Base-by-base conservation (phyloP, 2,329 filamentous ascomycete species). In the Fusarium phyllophilum region DNA sequence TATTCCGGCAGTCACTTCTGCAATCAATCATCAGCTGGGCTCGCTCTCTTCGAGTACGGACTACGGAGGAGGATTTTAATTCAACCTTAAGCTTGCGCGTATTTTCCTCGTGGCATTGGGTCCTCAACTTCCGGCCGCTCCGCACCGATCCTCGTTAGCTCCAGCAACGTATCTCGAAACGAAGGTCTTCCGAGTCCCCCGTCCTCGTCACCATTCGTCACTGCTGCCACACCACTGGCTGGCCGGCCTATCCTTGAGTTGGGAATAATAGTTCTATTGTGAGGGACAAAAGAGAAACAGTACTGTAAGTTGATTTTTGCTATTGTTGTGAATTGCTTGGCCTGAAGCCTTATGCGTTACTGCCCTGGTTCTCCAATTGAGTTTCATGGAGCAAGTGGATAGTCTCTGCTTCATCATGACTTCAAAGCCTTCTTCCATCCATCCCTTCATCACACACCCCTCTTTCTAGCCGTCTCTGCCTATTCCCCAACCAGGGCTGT, bases 81-180 rank as follows among this genome's bases (percentile, higher is more conserved):
- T 69, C 62, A 49, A 61, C 48, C 42, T 58, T 66, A 38, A 74
- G 61, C 67, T 62, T 63, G 57, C 57, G 59, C 56, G 42, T 46
- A 65, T 63, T 54, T 59, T 49, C 66, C 46, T 75, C 58, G 68
- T 73, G 66, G 71, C 45, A 70, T 72, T 74, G 63, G 57, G 66
- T 60, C 58, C 48, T 64, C 66, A 72, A 64, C 65, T 55, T 70
- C 73, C 72, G 63, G 72, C 65, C 66, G 68, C 70, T 67, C 62
- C 62, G 66, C 72, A 75, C 69, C 58, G 64, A 57, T 76, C 72
- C 65, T 75, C 69, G 56, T 64, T 77, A 76, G 74, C 72, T 76
- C 57, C 56, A 77, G 66, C 52, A 58, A 51, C 69, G 56, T 74
- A 57, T 52, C 58, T 68, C 62, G 58, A 74, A 74, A 55, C 58